phyloP scores from a whole-genome alignment of 805 yeast species.

The Candida incommunis region DNA sequence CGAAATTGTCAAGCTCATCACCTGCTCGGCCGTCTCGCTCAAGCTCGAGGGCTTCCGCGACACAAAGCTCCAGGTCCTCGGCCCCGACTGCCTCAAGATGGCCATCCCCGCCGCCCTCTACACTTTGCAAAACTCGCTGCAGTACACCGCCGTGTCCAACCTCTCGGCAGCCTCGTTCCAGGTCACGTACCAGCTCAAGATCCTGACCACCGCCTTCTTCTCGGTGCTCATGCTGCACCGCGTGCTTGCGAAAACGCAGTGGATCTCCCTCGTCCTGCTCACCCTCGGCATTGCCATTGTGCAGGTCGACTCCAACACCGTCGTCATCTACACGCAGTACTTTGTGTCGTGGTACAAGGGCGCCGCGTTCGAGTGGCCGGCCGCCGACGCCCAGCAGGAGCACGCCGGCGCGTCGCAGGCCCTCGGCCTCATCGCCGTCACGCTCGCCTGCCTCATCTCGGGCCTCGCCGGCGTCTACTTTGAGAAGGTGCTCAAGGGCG shows the following conservation, averaged over 20 bases:
- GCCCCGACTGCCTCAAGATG: conserved; percentile 26
- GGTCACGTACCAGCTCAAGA: conserved; percentile 30
- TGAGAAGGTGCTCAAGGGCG: conserved; percentile 27
- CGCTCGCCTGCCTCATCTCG: conserved; percentile 23
- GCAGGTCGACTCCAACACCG: conserved; percentile 22
- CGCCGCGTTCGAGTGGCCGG: neutral
- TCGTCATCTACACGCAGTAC: conserved; percentile 6
- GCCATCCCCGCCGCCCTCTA: conserved; percentile 27
- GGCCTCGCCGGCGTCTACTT: conserved; percentile 32
- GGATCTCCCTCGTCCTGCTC: conserved; percentile 24
- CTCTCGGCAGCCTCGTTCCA: conserved; percentile 29
- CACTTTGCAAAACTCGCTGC: conserved; percentile 26
- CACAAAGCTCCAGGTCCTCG: conserved; percentile 19
- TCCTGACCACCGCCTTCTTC: conserved; percentile 28
- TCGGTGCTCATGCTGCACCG: conserved; percentile 25
- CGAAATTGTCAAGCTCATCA: conserved; percentile 23
- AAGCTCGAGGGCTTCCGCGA: conserved; percentile 13
- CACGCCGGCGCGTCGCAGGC: conserved; percentile 4
- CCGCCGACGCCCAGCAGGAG: neutral
- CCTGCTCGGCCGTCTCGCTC: conserved; percentile 18
- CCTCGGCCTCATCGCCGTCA: conserved; percentile 24
- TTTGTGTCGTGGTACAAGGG: neutral
- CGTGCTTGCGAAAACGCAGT: conserved; percentile 19
- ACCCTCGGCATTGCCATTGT: conserved; percentile 27
- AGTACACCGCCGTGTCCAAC: conserved; percentile 28